These are phyloP conservation scores for Aegilops sharonensis DNA, from an alignment of 176 grass and related monocot species.

Conservation along the genomic window DNA sequence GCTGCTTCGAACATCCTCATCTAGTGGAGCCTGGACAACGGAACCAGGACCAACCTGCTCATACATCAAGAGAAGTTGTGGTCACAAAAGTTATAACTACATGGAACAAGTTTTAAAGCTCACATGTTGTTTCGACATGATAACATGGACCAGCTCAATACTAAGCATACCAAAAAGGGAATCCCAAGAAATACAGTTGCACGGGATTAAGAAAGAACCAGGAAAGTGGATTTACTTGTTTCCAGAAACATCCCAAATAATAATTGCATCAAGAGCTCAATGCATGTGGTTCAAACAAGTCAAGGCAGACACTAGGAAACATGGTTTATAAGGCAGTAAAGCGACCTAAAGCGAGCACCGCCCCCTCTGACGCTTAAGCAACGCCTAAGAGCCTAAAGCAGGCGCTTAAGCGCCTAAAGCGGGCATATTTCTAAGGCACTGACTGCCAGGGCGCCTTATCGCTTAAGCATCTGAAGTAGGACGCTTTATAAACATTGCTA, in stretches of 20 bases:
- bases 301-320: not conserved
- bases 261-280: not conserved
- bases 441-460: too few relatives aligned
- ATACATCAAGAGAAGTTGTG: slow-evolving; percentile 26
- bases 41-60: slow-evolving; percentile 93
- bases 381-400: too few relatives aligned
- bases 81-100: not conserved
- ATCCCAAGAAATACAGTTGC: not conserved
- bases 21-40: slow-evolving; percentile 80
- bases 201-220: not conserved
- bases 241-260: slow-evolving; percentile 10
- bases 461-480: too few relatives aligned
- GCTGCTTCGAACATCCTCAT: slow-evolving; percentile 73
- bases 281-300: not conserved
- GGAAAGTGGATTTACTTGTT: not conserved
- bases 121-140: not conserved
- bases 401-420: too few relatives aligned
- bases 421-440: too few relatives aligned
- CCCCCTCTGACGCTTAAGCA: too few relatives aligned
- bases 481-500: not conserved
- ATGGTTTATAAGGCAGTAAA: too few relatives aligned
- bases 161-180: not conserved
- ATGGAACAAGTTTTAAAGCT: not conserved
- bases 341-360: too few relatives aligned
- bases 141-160: slow-evolving; percentile 16